Base-by-base conservation (phyloP, 768 basidiomycete genomes). In the Erythrobasidium yunnanense region DNA sequence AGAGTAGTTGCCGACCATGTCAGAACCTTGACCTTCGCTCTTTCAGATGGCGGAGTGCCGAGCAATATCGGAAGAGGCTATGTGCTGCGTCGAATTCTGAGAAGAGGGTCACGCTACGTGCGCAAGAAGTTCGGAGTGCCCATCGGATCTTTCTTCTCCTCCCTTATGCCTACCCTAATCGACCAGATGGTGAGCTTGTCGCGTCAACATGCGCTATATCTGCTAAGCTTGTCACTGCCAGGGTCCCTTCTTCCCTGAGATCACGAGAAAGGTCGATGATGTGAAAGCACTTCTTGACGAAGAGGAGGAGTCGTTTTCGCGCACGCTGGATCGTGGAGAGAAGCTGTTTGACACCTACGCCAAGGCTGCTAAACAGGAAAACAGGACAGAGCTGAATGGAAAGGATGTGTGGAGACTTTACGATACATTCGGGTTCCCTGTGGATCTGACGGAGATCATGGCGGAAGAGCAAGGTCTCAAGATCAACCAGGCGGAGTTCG, bases 391-490 rank as follows among this genome's bases (percentile, higher is more conserved):
- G 70, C 83, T 99, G 30, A 84, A 79, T 66, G 95, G 95, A 25
- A 87, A 85, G 71, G 93, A 99, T 73, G 89, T 96, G 34, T 99
- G 95, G 95, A 83, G 88, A 27, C 77, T 99, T 55, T 97, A 97
- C 75, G 95, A 99, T 75, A 97, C 95, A 0, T 99, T 88, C 74
- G 95, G 95, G 55, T 99, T 99, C 80, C 95, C 95, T 0, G 90
- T 89, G 45, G 95, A 99, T 74, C 78, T 99, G 54, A 99, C 95
- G 0, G 85, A 87, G 54, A 80, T 99, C 66, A 97, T 99, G 95
- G 95, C 95, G 2, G 88, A 92, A 75, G 95, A 99, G 74, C 79
- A 89, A 29, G 86, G 85, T 1, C 79, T 99, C 47, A 80, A 79
- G 5, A 82, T 97, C 72, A 90, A 96, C 73, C 85, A 92, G 70